Evolutionary conservation across 768 basidiomycete genomes (phyloP).

Genomic region (Lentinula lateritia): DNA sequence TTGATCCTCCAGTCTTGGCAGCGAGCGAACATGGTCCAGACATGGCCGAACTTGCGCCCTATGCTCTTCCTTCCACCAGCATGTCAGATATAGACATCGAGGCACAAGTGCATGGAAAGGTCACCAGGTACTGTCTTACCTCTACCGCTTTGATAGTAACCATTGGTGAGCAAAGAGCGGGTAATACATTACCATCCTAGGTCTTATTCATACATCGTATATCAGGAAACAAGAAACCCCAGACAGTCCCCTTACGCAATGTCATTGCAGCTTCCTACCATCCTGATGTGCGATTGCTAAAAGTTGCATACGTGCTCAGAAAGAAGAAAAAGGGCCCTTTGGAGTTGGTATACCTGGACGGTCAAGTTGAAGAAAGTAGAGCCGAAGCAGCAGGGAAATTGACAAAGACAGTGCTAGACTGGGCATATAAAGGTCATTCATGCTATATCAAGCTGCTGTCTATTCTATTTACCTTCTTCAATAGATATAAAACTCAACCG

Average conservation of each 20-base stretch:
- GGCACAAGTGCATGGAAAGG: not conserved
- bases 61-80: not conserved
- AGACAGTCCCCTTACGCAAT: constrained; percentile 37
- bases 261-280: constrained; percentile 48
- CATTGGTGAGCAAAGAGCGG: constrained; percentile 9
- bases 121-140: not conserved
- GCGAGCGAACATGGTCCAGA: not conserved
- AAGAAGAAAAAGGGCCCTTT: constrained; percentile 33
- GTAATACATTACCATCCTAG: not conserved
- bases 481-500: constrained; percentile 52
- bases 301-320: constrained; percentile 48
- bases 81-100: not conserved
- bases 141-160: not conserved
- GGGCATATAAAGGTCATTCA: constrained; percentile 57
- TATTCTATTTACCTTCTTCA: constrained; percentile 8
- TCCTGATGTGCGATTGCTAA: constrained; percentile 26
- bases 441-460: not conserved
- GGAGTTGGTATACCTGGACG: constrained; percentile 37
- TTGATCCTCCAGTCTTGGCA: not conserved
- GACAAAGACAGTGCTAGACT: constrained; percentile 46
- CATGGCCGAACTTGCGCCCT: not conserved
- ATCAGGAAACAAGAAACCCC: not conserved
- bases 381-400: constrained; percentile 38
- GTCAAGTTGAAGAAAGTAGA: constrained; percentile 31
- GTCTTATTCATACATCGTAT: not conserved